Conservation (phyloP, 345 rosid species). For the Moringa oleifera region DNA sequence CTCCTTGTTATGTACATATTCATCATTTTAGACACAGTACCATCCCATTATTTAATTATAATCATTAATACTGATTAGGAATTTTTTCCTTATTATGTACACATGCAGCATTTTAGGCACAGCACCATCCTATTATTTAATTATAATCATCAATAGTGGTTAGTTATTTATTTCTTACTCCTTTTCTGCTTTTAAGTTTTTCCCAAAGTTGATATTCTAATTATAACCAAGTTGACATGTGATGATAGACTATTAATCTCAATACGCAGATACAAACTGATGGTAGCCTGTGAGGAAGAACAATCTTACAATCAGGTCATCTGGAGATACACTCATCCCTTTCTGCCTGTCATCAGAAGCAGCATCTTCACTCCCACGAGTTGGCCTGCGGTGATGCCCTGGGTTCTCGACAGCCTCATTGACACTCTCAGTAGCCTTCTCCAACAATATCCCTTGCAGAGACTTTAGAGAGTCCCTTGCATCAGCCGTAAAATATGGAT, state of each 20-base stretch:
- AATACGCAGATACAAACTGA: no score
- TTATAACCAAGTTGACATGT: neutral
- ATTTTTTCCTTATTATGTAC: no score
- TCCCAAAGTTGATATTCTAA: neutral
- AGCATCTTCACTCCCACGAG: conserved; percentile 95
- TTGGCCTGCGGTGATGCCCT: conserved; percentile 69
- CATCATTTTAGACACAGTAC: no score
- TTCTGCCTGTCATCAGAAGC: conserved; percentile 74
- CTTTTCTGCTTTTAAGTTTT: neutral
- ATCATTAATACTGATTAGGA: no score
- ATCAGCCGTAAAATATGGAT: conserved; percentile 68
- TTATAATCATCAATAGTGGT: no score
- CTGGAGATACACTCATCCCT: conserved; percentile 76
- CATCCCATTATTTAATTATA: no score
- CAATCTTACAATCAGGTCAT: conserved; percentile 78
- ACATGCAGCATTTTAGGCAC: neutral
- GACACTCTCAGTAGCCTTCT: conserved; percentile 77
- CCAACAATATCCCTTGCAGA: conserved; percentile 78
- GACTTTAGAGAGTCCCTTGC: conserved; percentile 78
- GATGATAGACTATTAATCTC: no score
- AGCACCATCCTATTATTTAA: neutral
- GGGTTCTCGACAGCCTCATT: conserved; percentile 60
- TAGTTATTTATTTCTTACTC: neutral
- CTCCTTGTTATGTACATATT: no score
- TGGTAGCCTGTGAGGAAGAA: neutral